phyloP scores from a whole-genome alignment of 371 early-diverging fungal genomes.

The Quaeritorhiza haematococci region DNA sequence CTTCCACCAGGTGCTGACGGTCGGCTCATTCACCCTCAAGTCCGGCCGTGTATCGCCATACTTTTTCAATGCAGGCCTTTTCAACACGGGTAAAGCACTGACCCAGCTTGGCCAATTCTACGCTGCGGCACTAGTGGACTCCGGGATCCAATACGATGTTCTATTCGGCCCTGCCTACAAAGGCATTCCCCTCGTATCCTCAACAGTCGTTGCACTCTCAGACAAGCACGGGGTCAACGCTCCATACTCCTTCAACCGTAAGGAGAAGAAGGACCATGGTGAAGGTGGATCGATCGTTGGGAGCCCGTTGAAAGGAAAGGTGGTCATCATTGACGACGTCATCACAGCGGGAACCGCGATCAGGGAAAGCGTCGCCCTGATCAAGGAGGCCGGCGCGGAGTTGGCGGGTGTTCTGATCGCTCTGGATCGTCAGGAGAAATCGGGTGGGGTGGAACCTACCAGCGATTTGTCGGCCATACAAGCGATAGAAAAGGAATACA shows the following conservation, averaged over 20 bases:
- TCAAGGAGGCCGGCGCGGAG: slow-evolving; percentile 57
- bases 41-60: slow-evolving; percentile 90
- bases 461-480: slow-evolving; percentile 80
- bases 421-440: slow-evolving; percentile 88
- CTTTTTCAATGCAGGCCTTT: slow-evolving; percentile 95
- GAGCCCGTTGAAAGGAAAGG: slow-evolving; percentile 56
- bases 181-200: slow-evolving; percentile 89
- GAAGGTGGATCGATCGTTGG: slow-evolving; percentile 96
- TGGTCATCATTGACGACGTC: slow-evolving; percentile 95
- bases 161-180: slow-evolving; percentile 98
- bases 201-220: slow-evolving; percentile 73
- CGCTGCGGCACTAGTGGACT: slow-evolving; percentile 76
- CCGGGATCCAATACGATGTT: slow-evolving; percentile 65
- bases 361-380: slow-evolving; percentile 78
- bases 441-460: slow-evolving; percentile 59
- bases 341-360: slow-evolving; percentile 98
- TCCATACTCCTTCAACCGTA: slow-evolving; percentile 92
- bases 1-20: slow-evolving; percentile 78
- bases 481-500: slow-evolving; percentile 77
- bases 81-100: slow-evolving; percentile 83
- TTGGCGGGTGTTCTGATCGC: slow-evolving; percentile 85
- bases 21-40: slow-evolving; percentile 89
- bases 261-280: slow-evolving; percentile 97
- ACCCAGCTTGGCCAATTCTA: slow-evolving; percentile 81
- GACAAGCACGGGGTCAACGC: slow-evolving; percentile 54